Percentiles rank a stretch among this genome's conserved stretches.
Conservation (phyloP, 1,139 yeast species). For the Pichia sp. region DNA sequence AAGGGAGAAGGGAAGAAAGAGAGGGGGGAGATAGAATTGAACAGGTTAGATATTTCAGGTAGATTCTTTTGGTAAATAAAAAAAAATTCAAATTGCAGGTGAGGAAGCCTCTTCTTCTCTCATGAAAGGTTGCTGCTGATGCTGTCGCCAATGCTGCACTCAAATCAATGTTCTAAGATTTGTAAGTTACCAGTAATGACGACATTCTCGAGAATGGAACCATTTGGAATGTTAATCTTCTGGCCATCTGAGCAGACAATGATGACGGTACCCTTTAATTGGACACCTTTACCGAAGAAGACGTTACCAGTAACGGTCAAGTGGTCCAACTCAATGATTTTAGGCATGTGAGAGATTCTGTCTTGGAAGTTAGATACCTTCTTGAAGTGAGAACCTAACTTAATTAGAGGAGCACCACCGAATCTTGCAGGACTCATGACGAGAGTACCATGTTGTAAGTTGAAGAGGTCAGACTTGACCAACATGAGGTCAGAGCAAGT, state of each 20-base stretch:
- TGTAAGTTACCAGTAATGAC: constrained; percentile 96
- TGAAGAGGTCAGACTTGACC: constrained; percentile 94
- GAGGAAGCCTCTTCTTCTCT: too few species aligned
- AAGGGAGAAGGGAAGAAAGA: too few species aligned
- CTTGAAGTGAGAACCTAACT: constrained; percentile 93
- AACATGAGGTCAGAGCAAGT: constrained; percentile 91
- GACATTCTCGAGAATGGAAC: constrained; percentile 87
- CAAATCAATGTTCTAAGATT: constrained; percentile 83
- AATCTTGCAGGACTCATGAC: constrained; percentile 79
- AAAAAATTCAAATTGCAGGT: too few species aligned
- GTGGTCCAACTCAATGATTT: constrained; percentile 92
- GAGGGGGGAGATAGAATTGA: too few species aligned
- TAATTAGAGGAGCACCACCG: constrained; percentile 91
- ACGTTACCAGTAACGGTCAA: constrained; percentile 97
- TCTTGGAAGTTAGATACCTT: constrained; percentile 88
- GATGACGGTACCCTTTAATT: constrained; percentile 93
- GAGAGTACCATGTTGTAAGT: constrained; percentile 86
- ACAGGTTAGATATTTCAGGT: too few species aligned
- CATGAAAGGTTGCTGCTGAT: too few species aligned
- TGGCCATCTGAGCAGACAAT: constrained; percentile 97
- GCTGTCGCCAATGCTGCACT: too few species aligned
- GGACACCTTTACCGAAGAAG: constrained; percentile 80
- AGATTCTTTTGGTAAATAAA: too few species aligned
- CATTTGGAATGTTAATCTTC: constrained; percentile 95
- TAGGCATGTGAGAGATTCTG: constrained; percentile 94